Evolutionary conservation across 257 asterid species (phyloP).

Genomic region (Penstemon barbatus): DNA sequence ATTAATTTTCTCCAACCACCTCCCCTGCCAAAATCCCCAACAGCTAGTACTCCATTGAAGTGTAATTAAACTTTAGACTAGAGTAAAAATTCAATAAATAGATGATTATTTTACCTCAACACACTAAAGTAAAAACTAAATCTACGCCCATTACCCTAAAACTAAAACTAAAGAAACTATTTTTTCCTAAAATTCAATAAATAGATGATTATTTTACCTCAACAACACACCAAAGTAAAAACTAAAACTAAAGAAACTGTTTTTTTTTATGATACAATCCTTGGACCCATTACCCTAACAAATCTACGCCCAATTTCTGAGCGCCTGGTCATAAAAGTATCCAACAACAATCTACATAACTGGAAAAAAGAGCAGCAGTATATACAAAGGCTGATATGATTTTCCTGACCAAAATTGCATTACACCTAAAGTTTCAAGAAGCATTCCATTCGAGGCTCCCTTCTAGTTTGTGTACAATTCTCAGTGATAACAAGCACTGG

Average conservation of each 20-base stretch:
- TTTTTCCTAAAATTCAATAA: too few species aligned
- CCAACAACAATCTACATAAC: constrained; percentile 20
- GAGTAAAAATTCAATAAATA: too few species aligned
- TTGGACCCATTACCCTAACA: constrained; percentile 7
- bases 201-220: too few species aligned
- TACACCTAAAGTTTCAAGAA: constrained; percentile 17
- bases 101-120: too few species aligned
- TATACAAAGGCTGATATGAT: constrained; percentile 30
- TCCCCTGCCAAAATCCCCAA: too few species aligned
- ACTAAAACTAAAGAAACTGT: constrained; percentile 20
- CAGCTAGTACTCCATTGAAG: too few species aligned
- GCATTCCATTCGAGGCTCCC: neutral
- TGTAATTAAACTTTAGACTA: too few species aligned
- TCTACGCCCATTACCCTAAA: too few species aligned
- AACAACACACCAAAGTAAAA: too few species aligned
- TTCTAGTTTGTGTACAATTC: constrained; percentile 16
- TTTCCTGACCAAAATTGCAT: constrained; percentile 26
- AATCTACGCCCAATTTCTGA: neutral
- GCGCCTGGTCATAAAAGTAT: constrained; percentile 22
- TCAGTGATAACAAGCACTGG: neutral
- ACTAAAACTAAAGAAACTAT: too few species aligned
- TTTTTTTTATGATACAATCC: constrained; percentile 29
- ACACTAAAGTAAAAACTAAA: too few species aligned
- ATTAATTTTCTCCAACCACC: too few species aligned
- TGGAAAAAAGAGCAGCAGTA: constrained; percentile 12